Evolutionary conservation across 225 moss, liverwort and hornwort genomes (phyloP).

Genomic region (Takakia lepidozioides): DNA sequence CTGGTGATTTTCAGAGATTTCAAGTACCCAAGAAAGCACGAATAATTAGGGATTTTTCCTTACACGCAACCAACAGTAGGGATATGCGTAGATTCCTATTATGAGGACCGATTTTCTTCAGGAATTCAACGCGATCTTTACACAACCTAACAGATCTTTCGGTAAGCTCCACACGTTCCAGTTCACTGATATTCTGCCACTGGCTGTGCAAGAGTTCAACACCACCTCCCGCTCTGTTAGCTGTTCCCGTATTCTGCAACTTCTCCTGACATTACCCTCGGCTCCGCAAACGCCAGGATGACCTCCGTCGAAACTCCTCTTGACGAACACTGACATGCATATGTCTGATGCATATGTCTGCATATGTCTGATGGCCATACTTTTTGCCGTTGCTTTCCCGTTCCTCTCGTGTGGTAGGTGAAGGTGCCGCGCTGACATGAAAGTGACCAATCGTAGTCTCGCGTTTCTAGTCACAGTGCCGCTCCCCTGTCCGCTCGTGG

Average conservation of each 20-base stretch:
- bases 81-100: too few species aligned
- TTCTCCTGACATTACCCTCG: slow-evolving; percentile 31
- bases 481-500: too few species aligned
- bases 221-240: slow-evolving; percentile 61
- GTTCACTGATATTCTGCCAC: slow-evolving; percentile 36
- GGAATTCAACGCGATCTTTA: slow-evolving; percentile 63
- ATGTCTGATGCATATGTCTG: too few species aligned
- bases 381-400: too few species aligned
- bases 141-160: slow-evolving; percentile 45
- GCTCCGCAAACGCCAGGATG: slow-evolving; percentile 34
- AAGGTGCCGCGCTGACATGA: too few species aligned
- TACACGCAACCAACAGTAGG: slow-evolving; percentile 42
- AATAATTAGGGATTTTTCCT: slow-evolving; percentile 70
- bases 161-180: slow-evolving; percentile 63
- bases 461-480: too few species aligned
- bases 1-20: slow-evolving; percentile 66
- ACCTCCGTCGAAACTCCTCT: slow-evolving; percentile 5
- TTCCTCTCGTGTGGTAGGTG: too few species aligned
- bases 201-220: slow-evolving; percentile 38
- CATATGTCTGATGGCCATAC: too few species aligned
- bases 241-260: slow-evolving; percentile 58
- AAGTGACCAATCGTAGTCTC: too few species aligned
- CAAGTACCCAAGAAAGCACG: slow-evolving; percentile 69
- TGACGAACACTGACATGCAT: not conserved
- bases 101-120: slow-evolving; percentile 51